Base-by-base conservation (phyloP, 345 rosid species). In the Lagerstroemia speciosa region DNA sequence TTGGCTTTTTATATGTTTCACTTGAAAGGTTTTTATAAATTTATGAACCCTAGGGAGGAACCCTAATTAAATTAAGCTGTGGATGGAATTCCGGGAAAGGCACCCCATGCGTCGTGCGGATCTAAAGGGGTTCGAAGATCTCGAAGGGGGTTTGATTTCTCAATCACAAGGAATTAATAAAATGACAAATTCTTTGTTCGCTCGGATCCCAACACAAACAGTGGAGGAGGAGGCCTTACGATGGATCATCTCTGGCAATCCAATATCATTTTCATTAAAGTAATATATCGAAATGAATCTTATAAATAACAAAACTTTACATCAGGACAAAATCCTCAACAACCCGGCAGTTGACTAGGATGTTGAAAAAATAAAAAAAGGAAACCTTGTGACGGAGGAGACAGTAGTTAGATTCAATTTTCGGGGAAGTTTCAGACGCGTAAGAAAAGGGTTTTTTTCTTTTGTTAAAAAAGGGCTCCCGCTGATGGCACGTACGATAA, bases 71-170 rank as follows among this genome's bases (percentile, higher is more conserved):
- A 17, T 20, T 48, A 17, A 48, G 9, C 20, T 17, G 20, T 58
- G 20, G 17, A 58, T 58, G 17, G 60, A 58, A 19, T 12, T 14
- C 29, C 19, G 63, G 10, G 63, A 58, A 30, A 58, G 63, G 19
- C 63, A 29, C n/a, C n/a, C n/a, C 63, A 58, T 58, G 63, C 29
- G 63, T 58, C 63, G 63, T 1, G 15, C 11, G 33, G 63, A 58
- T 58, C 34, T 27, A 58, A 30, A 4, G 63, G 46, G 3, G 62
- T 1, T n/a, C 33, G 63, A 58, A 10, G 63, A 58, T 58, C 63
- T 58, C 63, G 63, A 58, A 58, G n/a, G 33, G 0, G 19, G 34
- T 58, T 58, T 12, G 55, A 48, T 48, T n/a, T 53, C 63, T 58
- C 34, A 27, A 58, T 58, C 63, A 27, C 33, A 4, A 30, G 27